Base-by-base conservation (phyloP, 306 rosid species). In the Quillaja saponaria region DNA sequence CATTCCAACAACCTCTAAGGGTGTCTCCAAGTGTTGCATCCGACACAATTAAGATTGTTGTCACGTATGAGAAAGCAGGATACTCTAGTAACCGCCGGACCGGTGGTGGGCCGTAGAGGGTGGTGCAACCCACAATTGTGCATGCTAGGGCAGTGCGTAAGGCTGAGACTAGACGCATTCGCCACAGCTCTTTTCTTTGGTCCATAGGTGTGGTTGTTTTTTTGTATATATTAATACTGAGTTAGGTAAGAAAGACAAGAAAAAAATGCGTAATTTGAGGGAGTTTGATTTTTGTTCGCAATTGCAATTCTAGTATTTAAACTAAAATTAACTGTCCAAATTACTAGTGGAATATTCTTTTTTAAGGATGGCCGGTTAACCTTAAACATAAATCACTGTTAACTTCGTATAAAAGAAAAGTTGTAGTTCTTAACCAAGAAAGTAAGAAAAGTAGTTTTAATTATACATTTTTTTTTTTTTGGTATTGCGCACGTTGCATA, bases 11-110 rank as follows among this genome's bases (percentile, higher is more conserved):
- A 49, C 94, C 80, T 70, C 85, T 58, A 4, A 87, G 18, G 16
- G 94, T 64, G 71, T 90, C 87, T 1, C 96, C 97, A 0, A 87
- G 79, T 1, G 85, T 71, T 11, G 88, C 84, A 25, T 85, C 90
- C 0, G 90, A 76, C 16, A 78, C 76, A 18, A 90, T 59, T 0
- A 88, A 70, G 50, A 90, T 73, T 5, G 88, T 65, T 15, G 94
- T 85, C 31, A 80, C 55, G 49, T 90, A 90, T 0, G 87, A 78
- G 66, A 71, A 83, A 4, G 97, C 74, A 0, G 94, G 78, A 71
- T 70, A 90, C 1, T 84, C 13, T 8, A 90, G 34, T 46, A 83
- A 63, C 6, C 35, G 49, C 14, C 54, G 71, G 13, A 85, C 45
- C 0, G 66, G 61, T 5, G 17, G 58, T 0, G 97, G 96, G 21